Evolutionary conservation across 129 eudicot genomes (phyloP), one percentile per base, ranked within the genome.

Genomic region (Flaveria sonorensis): DNA sequence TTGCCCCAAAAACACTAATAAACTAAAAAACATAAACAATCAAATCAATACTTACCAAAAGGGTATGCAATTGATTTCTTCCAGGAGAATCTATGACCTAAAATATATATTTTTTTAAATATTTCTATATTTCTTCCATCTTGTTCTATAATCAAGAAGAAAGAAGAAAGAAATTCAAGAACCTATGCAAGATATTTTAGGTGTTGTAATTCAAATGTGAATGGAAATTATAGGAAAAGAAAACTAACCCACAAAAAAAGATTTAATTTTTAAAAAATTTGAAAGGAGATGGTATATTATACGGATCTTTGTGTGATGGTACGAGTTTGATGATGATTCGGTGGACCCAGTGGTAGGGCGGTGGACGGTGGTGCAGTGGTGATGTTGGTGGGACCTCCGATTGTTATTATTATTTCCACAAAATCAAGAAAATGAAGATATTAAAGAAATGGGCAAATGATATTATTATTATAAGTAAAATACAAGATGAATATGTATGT

Each of bases 261-360:
- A 60, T 68, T 50, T 39, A 62, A 71, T 61, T 63, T 72, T 9
- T 32, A 6, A 0, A 70, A 45, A 18, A 19, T 10, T 57, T 1
- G 63, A 39, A 61, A 16, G 1, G 70, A 5, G 45, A 72, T 47
- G 72, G 36, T 71, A 71, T 71, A 48, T 48, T 79, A 71, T 79
- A 79, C 78, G 83, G 83, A 79, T 79, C 72, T 71, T 62, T 79
- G 30, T 57, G 24, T n/a, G 61, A 57, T 69, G 70, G 77, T 60
- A 78, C 60, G 15, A 60, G 55, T 71, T 71, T 48, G 83, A 71
- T 62, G 72, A 62, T 72, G 83, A 79, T 79, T 79, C 83, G 83
- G 83, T 80, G 79, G 79, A 60, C 70, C 79, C 83, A 48, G 57
- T 46, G 74, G 57, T 63, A 7, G 72, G 57, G 59, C 23, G 77